These are phyloP conservation scores for Scheffersomyces parashehatae DNA, from an alignment of 1,139 yeast genomes.

Conservation along the genomic window DNA sequence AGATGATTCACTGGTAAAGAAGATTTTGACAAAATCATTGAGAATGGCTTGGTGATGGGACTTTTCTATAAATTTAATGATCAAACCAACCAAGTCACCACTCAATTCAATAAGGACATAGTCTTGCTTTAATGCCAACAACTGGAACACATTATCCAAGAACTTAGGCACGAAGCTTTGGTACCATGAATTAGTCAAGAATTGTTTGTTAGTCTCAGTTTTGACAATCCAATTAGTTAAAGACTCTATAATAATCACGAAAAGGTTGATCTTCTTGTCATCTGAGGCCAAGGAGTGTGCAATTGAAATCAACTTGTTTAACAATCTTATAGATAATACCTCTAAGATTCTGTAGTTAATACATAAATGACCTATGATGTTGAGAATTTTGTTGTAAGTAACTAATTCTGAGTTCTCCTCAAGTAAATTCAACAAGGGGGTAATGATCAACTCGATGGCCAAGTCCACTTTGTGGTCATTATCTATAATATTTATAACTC, in stretches of 20 bases:
- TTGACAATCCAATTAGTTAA: constrained; percentile 26
- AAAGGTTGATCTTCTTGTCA: constrained; percentile 13
- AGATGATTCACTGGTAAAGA: constrained; percentile 19
- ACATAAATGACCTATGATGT: constrained; percentile 45
- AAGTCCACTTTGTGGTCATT: constrained; percentile 22
- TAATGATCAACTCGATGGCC: constrained; percentile 61
- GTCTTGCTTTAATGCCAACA: constrained; percentile 11
- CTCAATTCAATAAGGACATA: constrained; percentile 28
- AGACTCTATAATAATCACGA: constrained; percentile 23
- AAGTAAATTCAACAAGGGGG: constrained; percentile 51
- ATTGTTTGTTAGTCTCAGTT: constrained; percentile 21
- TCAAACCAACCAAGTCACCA: constrained; percentile 38
- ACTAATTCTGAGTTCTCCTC: constrained; percentile 20
- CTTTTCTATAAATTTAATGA: constrained; percentile 37
- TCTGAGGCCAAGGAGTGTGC: constrained; percentile 9
- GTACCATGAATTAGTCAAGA: constrained; percentile 46
- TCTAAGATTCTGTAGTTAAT: constrained; percentile 51
- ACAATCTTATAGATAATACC: constrained; percentile 48
- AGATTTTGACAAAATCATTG: constrained; percentile 28
- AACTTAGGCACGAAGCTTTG: constrained; percentile 37
- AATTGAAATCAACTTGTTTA: constrained; percentile 37
- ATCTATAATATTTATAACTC: constrained; percentile 52
- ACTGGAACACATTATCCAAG: constrained; percentile 14
- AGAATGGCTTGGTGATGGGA: constrained; percentile 41
- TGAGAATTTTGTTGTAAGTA: constrained; percentile 33